Conservation (phyloP, 352 stramenopile species). For the Stephanocyclus meneghinianus region DNA sequence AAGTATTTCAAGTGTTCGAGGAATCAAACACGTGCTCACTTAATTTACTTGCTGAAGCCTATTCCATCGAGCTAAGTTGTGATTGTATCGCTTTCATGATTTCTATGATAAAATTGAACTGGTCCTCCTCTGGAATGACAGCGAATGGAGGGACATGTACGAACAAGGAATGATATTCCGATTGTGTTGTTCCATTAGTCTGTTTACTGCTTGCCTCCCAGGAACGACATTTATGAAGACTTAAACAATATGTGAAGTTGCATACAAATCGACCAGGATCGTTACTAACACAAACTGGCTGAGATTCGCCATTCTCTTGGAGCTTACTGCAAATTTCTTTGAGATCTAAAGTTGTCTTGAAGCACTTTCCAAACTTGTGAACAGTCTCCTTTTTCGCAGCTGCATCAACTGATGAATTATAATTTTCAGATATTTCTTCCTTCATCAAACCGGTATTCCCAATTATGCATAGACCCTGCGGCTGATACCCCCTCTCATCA, state of each 20-base stretch:
- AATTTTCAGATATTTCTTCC: neutral
- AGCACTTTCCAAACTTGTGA: constrained; percentile 36
- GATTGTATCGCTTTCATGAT: constrained; percentile 48
- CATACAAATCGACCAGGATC: constrained; percentile 85
- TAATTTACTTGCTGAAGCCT: too few species aligned
- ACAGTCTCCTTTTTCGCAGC: neutral
- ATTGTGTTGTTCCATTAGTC: neutral
- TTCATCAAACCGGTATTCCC: neutral
- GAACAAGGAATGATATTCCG: constrained; percentile 55
- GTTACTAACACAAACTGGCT: constrained; percentile 48
- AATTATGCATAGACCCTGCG: constrained; percentile 45
- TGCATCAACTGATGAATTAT: neutral
- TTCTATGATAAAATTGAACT: constrained; percentile 58
- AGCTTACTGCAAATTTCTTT: constrained; percentile 32
- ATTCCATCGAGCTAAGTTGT: neutral
- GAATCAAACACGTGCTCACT: neutral
- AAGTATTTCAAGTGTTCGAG: neutral
- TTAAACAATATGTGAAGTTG: constrained; percentile 81
- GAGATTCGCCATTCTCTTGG: constrained; percentile 13
- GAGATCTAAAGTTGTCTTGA: constrained; percentile 56
- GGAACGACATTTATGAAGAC: constrained; percentile 58
- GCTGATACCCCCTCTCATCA: constrained; percentile 72
- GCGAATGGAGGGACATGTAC: constrained; percentile 69
- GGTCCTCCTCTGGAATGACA: constrained; percentile 48
- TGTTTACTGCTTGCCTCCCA: constrained; percentile 4